Conservation (phyloP, 176 grass and related monocot species). For the Oryza officinalis region DNA sequence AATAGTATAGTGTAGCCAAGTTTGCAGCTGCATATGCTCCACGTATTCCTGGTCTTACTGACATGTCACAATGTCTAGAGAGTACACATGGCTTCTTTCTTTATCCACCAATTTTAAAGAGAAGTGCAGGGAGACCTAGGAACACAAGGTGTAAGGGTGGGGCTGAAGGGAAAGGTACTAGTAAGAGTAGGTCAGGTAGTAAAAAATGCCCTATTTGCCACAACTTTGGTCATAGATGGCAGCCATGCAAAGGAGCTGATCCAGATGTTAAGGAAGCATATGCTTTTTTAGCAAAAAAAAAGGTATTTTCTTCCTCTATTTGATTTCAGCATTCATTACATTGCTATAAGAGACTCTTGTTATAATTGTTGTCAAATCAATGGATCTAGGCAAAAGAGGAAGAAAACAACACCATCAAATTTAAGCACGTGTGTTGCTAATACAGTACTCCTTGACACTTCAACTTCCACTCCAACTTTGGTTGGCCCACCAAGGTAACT, state of each 20-base stretch:
- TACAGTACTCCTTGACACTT: no score
- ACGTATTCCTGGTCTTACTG: neutral
- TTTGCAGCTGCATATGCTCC: neutral
- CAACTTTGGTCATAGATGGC: neutral
- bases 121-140: neutral
- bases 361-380: neutral
- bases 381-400: neutral
- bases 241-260: neutral
- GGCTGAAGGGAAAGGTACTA: neutral
- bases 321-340: neutral
- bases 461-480: neutral
- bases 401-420: neutral
- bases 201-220: neutral
- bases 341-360: neutral
- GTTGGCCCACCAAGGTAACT: neutral
- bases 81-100: neutral
- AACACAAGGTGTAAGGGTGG: neutral
- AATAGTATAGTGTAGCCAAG: neutral
- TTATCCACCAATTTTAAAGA: neutral
- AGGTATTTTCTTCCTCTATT: neutral
- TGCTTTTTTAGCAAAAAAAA: neutral
- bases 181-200: neutral
- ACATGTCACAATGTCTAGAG: neutral
- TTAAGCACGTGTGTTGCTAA: neutral
- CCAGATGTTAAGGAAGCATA: neutral